These are phyloP conservation scores for Cryptococcus depauperatus DNA, from an alignment of 1,284 basidiomycete species.

Conservation along the genomic window DNA sequence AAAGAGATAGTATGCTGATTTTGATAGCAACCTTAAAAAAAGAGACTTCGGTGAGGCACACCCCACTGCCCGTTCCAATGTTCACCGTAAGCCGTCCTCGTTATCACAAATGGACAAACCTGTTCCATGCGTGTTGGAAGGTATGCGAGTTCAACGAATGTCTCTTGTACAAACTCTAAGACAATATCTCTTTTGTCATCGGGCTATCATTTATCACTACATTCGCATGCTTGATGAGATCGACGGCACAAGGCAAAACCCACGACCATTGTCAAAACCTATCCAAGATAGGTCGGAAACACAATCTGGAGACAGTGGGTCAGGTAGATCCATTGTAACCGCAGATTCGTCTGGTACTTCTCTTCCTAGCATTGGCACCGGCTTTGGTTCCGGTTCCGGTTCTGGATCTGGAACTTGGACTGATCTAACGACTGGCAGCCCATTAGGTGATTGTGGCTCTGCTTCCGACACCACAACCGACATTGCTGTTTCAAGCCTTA, in stretches of 20 bases:
- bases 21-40: no score
- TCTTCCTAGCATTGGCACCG: neutral
- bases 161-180: slow-evolving; percentile 78
- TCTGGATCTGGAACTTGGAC: slow-evolving; percentile 4
- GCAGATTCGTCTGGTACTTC: neutral
- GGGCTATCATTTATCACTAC: slow-evolving; percentile 71
- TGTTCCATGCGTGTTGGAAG: slow-evolving; percentile 66
- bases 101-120: slow-evolving; percentile 62
- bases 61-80: slow-evolving; percentile 20
- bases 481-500: no score
- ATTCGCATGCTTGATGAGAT: slow-evolving; percentile 67
- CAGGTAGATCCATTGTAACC: neutral
- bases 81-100: slow-evolving; percentile 50
- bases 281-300: neutral
- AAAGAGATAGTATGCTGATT: neutral
- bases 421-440: neutral
- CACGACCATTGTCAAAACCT: neutral
- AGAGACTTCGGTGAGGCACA: neutral
- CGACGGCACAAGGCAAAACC: neutral
- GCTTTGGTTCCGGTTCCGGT: neutral
- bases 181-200: slow-evolving; percentile 84
- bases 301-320: neutral
- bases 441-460: no score
- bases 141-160: slow-evolving; percentile 87
- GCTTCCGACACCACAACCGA: no score